These are phyloP conservation scores for Fusarium sp. DNA, from an alignment of 2,329 filamentous ascomycete genomes.

Conservation along the genomic window DNA sequence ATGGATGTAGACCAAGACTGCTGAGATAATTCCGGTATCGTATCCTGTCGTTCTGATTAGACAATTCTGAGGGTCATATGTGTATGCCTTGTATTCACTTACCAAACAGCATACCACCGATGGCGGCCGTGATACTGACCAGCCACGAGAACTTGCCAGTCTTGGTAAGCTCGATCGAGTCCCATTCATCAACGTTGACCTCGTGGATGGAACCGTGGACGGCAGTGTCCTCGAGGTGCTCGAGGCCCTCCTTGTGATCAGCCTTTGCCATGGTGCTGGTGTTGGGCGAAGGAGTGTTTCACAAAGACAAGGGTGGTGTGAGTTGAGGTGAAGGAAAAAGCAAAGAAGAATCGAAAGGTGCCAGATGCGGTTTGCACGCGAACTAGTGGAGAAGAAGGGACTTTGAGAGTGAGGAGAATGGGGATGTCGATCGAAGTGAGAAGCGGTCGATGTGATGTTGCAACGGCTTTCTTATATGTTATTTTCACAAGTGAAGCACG, in stretches of 20 bases:
- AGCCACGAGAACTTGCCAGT: slow-evolving; percentile 48
- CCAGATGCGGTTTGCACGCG: slow-evolving; percentile 1
- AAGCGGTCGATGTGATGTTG: slow-evolving; percentile 18
- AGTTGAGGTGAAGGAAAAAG: slow-evolving; percentile 4
- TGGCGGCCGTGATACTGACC: slow-evolving; percentile 48
- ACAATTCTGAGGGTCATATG: neutral
- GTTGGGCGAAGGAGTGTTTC: neutral
- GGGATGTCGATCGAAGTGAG: slow-evolving; percentile 27
- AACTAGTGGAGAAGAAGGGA: neutral
- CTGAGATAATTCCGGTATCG: slow-evolving; percentile 58
- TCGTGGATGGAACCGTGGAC: slow-evolving; percentile 35
- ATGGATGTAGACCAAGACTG: slow-evolving; percentile 49
- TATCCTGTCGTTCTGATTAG: slow-evolving; percentile 18
- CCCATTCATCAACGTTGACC: slow-evolving; percentile 43
- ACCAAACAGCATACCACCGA: slow-evolving; percentile 58
- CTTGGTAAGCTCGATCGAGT: slow-evolving; percentile 46
- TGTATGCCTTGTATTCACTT: neutral
- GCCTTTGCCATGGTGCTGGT: slow-evolving; percentile 42
- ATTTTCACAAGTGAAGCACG: slow-evolving; percentile 28
- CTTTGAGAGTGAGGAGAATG: slow-evolving; percentile 3
- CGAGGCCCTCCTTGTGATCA: slow-evolving; percentile 37
- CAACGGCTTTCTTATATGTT: slow-evolving; percentile 40
- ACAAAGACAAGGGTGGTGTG: neutral
- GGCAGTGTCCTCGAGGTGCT: slow-evolving; percentile 41
- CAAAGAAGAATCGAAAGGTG: neutral